Evolutionary conservation across 352 stramenopile genomes (phyloP).

Genomic region (Phytophthora europaea): DNA sequence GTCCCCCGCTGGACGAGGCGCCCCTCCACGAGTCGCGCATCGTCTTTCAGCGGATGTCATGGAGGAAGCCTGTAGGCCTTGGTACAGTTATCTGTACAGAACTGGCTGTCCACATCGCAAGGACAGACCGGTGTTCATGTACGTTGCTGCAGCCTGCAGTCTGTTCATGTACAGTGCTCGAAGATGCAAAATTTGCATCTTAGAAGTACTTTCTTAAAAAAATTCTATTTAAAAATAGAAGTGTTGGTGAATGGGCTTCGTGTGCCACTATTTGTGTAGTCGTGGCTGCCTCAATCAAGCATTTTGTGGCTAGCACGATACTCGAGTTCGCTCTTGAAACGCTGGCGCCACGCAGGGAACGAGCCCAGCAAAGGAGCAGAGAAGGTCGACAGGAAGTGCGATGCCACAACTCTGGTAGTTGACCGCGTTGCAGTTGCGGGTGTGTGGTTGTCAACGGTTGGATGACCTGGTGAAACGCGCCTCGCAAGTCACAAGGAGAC

Average conservation of each 20-base stretch:
- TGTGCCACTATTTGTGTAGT: not conserved
- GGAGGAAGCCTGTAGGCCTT: not conserved
- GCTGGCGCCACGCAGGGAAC: not conserved
- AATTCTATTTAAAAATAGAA: too few relatives aligned
- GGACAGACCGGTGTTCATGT: too few relatives aligned
- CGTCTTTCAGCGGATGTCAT: not conserved
- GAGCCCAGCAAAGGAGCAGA: not conserved
- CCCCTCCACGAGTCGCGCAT: not conserved
- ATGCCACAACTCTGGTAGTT: not conserved
- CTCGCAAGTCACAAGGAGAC: not conserved
- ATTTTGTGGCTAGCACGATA: not conserved
- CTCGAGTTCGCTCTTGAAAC: not conserved
- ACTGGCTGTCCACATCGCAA: too few relatives aligned
- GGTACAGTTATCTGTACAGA: too few relatives aligned
- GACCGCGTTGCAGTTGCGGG: conserved; percentile 9
- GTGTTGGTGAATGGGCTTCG: not conserved
- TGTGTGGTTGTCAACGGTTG: conserved; percentile 7
- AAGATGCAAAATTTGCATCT: too few relatives aligned
- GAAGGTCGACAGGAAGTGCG: not conserved
- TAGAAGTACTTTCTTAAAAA: not conserved
- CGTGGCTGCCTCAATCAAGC: not conserved
- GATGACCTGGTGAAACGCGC: too few relatives aligned
- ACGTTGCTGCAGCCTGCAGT: too few relatives aligned
- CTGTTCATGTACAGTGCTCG: too few relatives aligned
- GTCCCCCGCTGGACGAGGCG: not conserved